phyloP scores from a whole-genome alignment of 768 basidiomycete genomes.

The Panaeolus cyanescens region DNA sequence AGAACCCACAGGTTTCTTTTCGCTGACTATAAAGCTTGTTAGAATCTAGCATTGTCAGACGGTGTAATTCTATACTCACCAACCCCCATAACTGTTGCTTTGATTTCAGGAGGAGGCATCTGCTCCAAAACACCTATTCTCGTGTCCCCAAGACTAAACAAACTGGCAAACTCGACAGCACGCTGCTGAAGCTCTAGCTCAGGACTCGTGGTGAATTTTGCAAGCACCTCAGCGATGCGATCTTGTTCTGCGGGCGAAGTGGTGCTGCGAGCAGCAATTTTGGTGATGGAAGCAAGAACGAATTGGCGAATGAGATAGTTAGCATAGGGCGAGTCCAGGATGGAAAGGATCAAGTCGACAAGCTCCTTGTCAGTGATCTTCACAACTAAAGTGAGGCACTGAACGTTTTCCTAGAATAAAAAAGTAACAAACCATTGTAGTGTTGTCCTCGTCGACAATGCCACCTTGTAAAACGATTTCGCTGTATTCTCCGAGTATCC shows the following conservation, averaged over 20 bases:
- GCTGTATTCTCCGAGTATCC: slow-evolving; percentile 97
- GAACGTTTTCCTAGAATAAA: not conserved
- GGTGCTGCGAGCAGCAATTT: slow-evolving; percentile 81
- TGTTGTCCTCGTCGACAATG: slow-evolving; percentile 71
- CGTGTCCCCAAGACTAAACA: slow-evolving; percentile 79
- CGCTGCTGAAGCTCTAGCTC: slow-evolving; percentile 96
- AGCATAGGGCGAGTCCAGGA: slow-evolving; percentile 91
- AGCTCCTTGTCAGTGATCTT: slow-evolving; percentile 83
- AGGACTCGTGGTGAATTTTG: slow-evolving; percentile 82
- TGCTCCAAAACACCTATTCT: slow-evolving; percentile 88
- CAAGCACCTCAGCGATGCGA: slow-evolving; percentile 75
- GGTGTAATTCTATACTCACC: slow-evolving; percentile 53
- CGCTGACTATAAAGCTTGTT: slow-evolving; percentile 64
- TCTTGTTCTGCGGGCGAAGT: slow-evolving; percentile 70
- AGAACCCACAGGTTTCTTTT: slow-evolving; percentile 95
- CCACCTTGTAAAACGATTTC: slow-evolving; percentile 89
- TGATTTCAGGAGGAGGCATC: slow-evolving; percentile 99
- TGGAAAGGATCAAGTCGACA: slow-evolving; percentile 82
- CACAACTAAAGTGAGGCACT: not conserved
- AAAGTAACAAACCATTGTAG: slow-evolving; percentile 54
- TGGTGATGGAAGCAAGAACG: slow-evolving; percentile 86
- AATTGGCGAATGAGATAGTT: slow-evolving; percentile 92
- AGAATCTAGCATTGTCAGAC: not conserved
- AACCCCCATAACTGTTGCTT: slow-evolving; percentile 93
- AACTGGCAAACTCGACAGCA: slow-evolving; percentile 89